Evolutionary conservation across 352 stramenopile species (phyloP), one percentile per base, ranked within the genome.

Genomic region (Phytophthora macrochlamydospora): DNA sequence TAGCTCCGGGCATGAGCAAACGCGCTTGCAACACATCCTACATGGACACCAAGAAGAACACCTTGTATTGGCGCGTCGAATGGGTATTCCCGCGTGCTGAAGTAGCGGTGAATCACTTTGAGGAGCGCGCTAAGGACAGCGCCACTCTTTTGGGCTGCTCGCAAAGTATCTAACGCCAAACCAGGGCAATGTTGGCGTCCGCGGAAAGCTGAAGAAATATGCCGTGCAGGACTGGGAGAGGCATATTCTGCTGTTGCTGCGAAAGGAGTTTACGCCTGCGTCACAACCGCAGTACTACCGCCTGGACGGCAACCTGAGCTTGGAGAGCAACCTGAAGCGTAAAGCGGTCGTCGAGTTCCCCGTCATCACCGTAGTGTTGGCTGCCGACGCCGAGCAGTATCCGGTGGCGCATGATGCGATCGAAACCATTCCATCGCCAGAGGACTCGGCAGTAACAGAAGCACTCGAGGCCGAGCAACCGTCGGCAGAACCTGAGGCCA

Each of bases 1-100:
- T 94, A 7, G 85, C 88, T 14, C 83, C 85, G 0, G 88, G 88
- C 4, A 95, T 95, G 88, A 93, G 78, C 63, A 94, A 94, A 44
- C 85, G 82, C 42, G 53, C 71, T 14, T 72, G 80, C 33, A 95
- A 94, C 59, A 90, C 85, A 24, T 94, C 85, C 18, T 90, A 81
- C 51, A 86, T 93, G 75, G 75, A 93, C 51, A 81, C 63, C 4
- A 91, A 91, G 57, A 75, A 74, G 24, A 70, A 79, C 11, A 77
- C 64, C 5, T 56, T 95, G 35, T 91, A 69, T 43, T 95, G 88
- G 88, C 82, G 88, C 13, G 51, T 95, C n/a, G 88, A 95, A 51
- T 92, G 87, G 83, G 31, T 48, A 7, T 95, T 95, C 58, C 78
- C 84, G 24, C 81, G 63, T 35, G 73, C 81, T 0, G 72, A 90